Conservation (phyloP, 768 basidiomycete genomes). For the Guyanaporus albipodus region DNA sequence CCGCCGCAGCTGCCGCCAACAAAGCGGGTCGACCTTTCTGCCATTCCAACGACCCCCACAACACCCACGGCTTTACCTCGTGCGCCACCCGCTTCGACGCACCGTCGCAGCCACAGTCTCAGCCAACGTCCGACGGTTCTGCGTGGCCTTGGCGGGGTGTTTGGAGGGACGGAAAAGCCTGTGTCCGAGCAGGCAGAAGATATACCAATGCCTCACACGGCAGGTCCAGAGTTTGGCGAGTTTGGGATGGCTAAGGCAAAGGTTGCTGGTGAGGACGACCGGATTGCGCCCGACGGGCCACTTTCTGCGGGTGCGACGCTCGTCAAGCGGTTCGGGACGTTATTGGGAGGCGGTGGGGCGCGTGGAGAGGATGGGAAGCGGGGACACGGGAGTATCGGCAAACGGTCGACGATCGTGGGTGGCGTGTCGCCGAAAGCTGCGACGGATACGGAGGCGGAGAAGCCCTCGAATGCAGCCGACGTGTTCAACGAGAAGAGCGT, state of each 20-base stretch:
- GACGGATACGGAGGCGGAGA: constrained; percentile 34
- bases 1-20: constrained; percentile 24
- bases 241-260: constrained; percentile 45
- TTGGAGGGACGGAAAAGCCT: constrained; percentile 40
- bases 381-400: constrained; percentile 34
- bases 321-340: constrained; percentile 73
- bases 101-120: constrained; percentile 79
- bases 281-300: constrained; percentile 27
- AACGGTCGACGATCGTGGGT: constrained; percentile 51
- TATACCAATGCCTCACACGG: constrained; percentile 51
- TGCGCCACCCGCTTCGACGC: constrained; percentile 73
- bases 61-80: constrained; percentile 44
- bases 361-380: constrained; percentile 42
- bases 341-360: constrained; percentile 48
- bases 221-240: constrained; percentile 57
- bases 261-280: constrained; percentile 23
- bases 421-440: constrained; percentile 38
- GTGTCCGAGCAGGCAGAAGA: constrained; percentile 43
- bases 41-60: constrained; percentile 26
- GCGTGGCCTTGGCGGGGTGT: constrained; percentile 58
- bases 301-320: constrained; percentile 63
- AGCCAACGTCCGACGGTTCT: constrained; percentile 61
- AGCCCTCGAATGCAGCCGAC: constrained; percentile 18
- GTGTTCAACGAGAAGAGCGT: constrained; percentile 18
- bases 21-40: constrained; percentile 30